A percentile compares a stretch with the other conserved stretches of the same genome.
phyloP scores from a whole-genome alignment of 768 basidiomycete species.

The Arthromyces matolae region DNA sequence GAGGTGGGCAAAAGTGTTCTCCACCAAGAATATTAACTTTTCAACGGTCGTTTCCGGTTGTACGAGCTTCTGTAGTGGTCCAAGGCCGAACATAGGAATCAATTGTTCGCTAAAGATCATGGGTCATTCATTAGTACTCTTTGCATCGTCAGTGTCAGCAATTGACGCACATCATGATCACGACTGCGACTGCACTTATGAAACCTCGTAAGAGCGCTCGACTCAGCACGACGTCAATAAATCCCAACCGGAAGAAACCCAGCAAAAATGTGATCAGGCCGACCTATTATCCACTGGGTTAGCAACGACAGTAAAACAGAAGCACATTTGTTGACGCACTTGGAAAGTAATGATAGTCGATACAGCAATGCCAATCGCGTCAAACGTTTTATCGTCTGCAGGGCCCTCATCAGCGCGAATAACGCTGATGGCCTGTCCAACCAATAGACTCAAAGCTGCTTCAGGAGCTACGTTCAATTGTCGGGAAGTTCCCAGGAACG shows the following conservation, averaged over 20 bases:
- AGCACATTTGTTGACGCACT: slow-evolving; percentile 38
- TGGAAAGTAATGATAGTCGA: slow-evolving; percentile 84
- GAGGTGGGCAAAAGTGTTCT: slow-evolving; percentile 49
- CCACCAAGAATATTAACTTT: slow-evolving; percentile 73
- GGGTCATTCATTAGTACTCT: slow-evolving; percentile 3
- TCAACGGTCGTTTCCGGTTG: slow-evolving; percentile 69
- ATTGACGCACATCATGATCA: slow-evolving; percentile 72
- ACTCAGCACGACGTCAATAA: slow-evolving; percentile 90
- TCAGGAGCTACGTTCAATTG: slow-evolving; percentile 87
- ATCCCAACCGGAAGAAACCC: slow-evolving; percentile 86
- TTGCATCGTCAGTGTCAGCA: neutral
- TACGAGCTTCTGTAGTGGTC: slow-evolving; percentile 43
- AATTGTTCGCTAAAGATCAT: slow-evolving; percentile 63
- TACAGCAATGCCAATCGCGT: slow-evolving; percentile 60
- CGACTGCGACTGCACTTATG: slow-evolving; percentile 77
- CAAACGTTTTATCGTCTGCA: slow-evolving; percentile 40
- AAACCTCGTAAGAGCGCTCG: slow-evolving; percentile 87
- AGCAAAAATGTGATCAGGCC: slow-evolving; percentile 83
- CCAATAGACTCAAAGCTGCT: slow-evolving; percentile 79
- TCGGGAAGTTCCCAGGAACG: slow-evolving; percentile 80
- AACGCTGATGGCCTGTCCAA: slow-evolving; percentile 83
- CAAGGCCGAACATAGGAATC: slow-evolving; percentile 87
- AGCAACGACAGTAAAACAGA: too few relatives aligned
- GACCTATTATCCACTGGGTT: slow-evolving; percentile 45
- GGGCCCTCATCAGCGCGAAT: slow-evolving; percentile 47